Base-by-base conservation (phyloP, 2,329 filamentous ascomycete genomes). In the Aspergillus flavus region DNA sequence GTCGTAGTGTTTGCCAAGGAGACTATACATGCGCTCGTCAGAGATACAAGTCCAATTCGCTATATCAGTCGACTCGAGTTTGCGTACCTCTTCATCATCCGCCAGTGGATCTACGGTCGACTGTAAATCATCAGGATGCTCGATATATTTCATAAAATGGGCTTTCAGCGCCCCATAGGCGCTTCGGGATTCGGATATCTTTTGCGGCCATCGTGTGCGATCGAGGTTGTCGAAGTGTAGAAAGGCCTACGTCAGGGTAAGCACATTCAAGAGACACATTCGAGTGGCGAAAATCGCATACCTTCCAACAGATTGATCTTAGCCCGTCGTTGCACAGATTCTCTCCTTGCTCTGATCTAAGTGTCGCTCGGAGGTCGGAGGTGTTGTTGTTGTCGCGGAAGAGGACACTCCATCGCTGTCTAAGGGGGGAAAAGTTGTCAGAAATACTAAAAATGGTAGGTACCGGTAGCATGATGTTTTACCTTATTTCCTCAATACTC, bases 271-370 rank as follows among this genome's bases (percentile, higher is more conserved):
- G 39, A 43, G 21, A 23, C 26, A 34, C 26, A 34, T 41, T 28
- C 36, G 19, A 39, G 41, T 57, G 58, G 26, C 48, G 19, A 43
- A 30, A 61, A 62, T 34, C 48, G 58, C 65, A 71, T 74, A 90
- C 91, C 87, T 97, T 97, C 94, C 94, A 98, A 78, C 91, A 96
- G 43, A 96, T 85, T 3, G 94, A 97, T 61, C 94, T 88, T 67
- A 93, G 87, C 16, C 92, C 93, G 54, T 88, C 83, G 59, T 88
- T 80, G 75, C 90, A 93, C 56, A 89, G 87, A 71, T 85, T 91
- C 19, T 84, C 76, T 21, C 85, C 74, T 62, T 78, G 85, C 70
- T 88, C 85, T 66, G 85, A 80, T 75, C 84, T 87, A 58, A 92
- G 84, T n/a, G 87, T 87, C 67, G 83, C 83, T 77, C 86, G 88